Conservation (phyloP, 2,329 filamentous ascomycete species). For the Dothideomycetes sp. region DNA sequence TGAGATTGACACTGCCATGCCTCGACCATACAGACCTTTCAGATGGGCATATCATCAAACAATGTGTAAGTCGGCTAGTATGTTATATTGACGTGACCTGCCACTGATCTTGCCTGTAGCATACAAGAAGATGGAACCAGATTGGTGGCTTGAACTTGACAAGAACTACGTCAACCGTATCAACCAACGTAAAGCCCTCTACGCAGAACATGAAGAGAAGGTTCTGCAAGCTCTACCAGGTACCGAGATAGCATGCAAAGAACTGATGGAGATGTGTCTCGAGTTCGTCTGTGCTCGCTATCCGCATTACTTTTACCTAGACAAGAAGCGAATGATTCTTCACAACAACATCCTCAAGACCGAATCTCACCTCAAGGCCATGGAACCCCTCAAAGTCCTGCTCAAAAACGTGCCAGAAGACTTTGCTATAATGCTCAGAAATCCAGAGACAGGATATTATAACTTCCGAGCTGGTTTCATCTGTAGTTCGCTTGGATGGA, state of each 20-base stretch:
- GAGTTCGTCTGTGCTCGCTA: constrained; percentile 74
- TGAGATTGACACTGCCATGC: constrained; percentile 56
- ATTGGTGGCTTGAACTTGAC: constrained; percentile 88
- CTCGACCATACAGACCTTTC: constrained; percentile 72
- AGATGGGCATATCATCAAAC: constrained; percentile 83
- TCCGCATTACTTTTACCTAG: constrained; percentile 61
- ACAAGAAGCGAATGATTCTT: constrained; percentile 47
- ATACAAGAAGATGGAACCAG: constrained; percentile 64
- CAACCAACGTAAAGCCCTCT: constrained; percentile 57
- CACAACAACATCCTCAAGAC: constrained; percentile 60
- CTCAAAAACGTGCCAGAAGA: constrained; percentile 76
- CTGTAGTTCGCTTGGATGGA: constrained; percentile 76
- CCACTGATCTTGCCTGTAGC: constrained; percentile 39
- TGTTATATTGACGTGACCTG: background rate
- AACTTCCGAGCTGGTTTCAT: constrained; percentile 66
- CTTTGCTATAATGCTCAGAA: constrained; percentile 66
- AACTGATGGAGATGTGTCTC: constrained; percentile 77
- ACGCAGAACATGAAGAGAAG: constrained; percentile 50
- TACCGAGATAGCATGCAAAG: constrained; percentile 69
- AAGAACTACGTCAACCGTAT: constrained; percentile 61
- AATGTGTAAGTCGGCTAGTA: constrained; percentile 66
- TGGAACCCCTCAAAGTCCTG: constrained; percentile 59
- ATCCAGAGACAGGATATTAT: constrained; percentile 63
- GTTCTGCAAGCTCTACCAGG: constrained; percentile 64
- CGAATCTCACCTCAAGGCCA: constrained; percentile 49